Percentiles rank a stretch among this genome's conserved stretches.
Evolutionary conservation across 257 asterid species (phyloP).

Genomic region (Capsicum pubescens): DNA sequence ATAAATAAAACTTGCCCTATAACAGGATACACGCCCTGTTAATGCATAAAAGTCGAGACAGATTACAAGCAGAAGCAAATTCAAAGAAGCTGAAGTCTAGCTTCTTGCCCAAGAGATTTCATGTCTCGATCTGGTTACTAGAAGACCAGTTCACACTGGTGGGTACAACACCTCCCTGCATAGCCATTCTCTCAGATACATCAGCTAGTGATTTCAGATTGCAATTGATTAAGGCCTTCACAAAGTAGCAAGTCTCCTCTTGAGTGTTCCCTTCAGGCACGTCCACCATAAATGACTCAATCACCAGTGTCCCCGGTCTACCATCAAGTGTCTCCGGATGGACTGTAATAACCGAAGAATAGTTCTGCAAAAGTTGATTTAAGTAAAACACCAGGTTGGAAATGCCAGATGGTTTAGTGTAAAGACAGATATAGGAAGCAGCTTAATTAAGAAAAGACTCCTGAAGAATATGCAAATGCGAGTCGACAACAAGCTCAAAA

Average conservation of each 20-base stretch:
- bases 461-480: neutral
- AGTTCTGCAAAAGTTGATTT: constrained; percentile 60
- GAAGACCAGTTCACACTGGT: constrained; percentile 3
- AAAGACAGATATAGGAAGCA: neutral
- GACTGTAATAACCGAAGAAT: constrained; percentile 73
- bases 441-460: constrained; percentile 7
- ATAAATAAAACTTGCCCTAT: constrained; percentile 1
- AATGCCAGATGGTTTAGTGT: neutral
- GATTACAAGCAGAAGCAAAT: constrained; percentile 7
- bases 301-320: constrained; percentile 63
- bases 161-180: constrained; percentile 40
- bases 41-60: neutral
- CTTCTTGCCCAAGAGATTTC: constrained; percentile 12
- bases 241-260: constrained; percentile 88
- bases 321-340: constrained; percentile 70
- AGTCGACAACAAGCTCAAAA: neutral
- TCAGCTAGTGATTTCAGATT: constrained; percentile 84
- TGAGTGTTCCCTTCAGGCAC: constrained; percentile 82
- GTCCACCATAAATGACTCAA: constrained; percentile 81
- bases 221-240: constrained; percentile 75
- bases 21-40: neutral
- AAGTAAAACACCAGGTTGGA: neutral
- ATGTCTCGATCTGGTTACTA: constrained; percentile 25
- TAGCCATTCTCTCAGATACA: constrained; percentile 78
- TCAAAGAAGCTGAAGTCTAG: neutral